Base-by-base conservation (phyloP, 2,329 filamentous ascomycete species). In the Xylaria sp. region DNA sequence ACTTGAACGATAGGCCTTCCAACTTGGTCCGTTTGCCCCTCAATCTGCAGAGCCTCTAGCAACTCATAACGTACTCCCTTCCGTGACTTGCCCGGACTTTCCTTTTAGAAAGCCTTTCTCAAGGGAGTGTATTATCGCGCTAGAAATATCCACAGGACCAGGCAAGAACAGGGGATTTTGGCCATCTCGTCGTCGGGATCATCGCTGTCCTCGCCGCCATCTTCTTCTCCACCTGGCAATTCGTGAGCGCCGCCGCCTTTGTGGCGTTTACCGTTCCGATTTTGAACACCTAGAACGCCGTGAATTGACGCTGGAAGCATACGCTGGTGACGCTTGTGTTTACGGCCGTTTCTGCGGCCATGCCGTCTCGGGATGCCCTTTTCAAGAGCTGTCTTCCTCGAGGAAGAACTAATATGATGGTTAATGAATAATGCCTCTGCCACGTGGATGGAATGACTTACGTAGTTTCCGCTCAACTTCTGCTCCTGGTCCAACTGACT, bases 401-500 rank as follows among this genome's bases (percentile, higher is more conserved):
- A 97, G 76, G 89, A 97, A 97, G 88, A 96, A 97, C 87, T 91
- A 60, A 48, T 13, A 23, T 3, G 3, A 23, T 9, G 48, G 34
- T 61, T 55, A 68, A 50, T 60, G 58, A 58, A 63, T 58, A 65
- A 60, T 61, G 16, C 13, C 46, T 48, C 11, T 4, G 11, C 2
- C 3, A 23, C 19, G 2, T 44, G 49, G 37, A 55, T 11, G 59
- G 57, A 63, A 62, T 23, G 55, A 84, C 87, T 81, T 81, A 91
- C 88, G 80, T 89, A 99, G 79, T 97, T 97, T 69, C 95, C 95
- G 66, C 78, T 79, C 71, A 92, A 69, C 83, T 99, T 99, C 83
- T 99, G 94, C 74, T 97, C 94, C 76, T 97, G 92, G 76, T 99
- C 94, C 68, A 97, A 84, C 80, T 99, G 94, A 73, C 90, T 94